Conservation (phyloP, 176 grass and related monocot species). For the Hordeum vulgare region DNA sequence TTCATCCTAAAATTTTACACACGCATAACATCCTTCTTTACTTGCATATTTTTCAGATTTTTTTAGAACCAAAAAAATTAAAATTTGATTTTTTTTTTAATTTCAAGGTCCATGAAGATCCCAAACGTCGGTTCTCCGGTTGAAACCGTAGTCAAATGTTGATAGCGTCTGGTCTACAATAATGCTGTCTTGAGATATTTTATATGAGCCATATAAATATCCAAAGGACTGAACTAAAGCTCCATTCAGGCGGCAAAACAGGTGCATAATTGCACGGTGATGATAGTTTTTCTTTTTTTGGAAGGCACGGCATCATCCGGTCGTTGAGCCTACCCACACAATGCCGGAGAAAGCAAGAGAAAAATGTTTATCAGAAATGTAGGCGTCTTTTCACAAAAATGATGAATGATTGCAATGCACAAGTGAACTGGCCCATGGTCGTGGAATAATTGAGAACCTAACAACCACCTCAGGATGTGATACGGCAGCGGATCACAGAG, state of each 20-base stretch:
- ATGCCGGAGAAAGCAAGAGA: background rate
- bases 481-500: background rate
- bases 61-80: too few relatives aligned
- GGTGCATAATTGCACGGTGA: background rate
- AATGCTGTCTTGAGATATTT: too few relatives aligned
- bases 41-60: too few relatives aligned
- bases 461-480: slow-evolving; percentile 5
- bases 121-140: too few relatives aligned
- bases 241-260: background rate
- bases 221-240: too few relatives aligned
- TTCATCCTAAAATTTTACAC: too few relatives aligned
- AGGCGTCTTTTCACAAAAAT: background rate
- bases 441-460: background rate
- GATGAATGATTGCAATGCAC: background rate
- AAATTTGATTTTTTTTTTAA: too few relatives aligned
- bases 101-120: too few relatives aligned
- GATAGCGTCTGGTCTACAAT: too few relatives aligned
- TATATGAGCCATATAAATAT: too few relatives aligned
- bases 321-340: background rate
- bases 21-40: too few relatives aligned
- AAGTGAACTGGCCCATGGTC: background rate
- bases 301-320: background rate
- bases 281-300: background rate
- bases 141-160: too few relatives aligned
- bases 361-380: background rate